phyloP scores from a whole-genome alignment of 352 stramenopile species.

The Phytopythium ostracodes region DNA sequence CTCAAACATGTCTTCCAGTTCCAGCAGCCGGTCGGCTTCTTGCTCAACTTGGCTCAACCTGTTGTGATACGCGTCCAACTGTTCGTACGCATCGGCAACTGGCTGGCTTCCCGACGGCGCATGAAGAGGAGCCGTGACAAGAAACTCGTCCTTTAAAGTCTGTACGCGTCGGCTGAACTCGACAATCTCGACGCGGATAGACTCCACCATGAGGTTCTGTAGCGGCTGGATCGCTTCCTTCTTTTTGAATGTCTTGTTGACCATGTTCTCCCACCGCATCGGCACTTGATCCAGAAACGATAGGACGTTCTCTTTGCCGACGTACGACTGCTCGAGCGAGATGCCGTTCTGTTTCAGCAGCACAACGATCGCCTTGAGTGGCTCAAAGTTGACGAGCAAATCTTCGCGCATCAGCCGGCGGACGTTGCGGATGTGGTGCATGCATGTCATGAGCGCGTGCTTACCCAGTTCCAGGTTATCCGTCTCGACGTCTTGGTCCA shows the following conservation, averaged over 20 bases:
- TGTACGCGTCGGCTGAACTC: conserved; percentile 74
- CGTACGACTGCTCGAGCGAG: conserved; percentile 81
- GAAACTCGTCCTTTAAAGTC: conserved; percentile 65
- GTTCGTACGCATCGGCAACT: conserved; percentile 76
- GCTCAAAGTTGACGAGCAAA: conserved; percentile 64
- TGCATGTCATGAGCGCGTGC: conserved; percentile 77
- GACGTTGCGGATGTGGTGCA: conserved; percentile 89
- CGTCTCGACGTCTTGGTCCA: conserved; percentile 59
- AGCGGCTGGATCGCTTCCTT: conserved; percentile 90
- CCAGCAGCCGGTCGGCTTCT: conserved; percentile 77
- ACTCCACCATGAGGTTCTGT: conserved; percentile 87
- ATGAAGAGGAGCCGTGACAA: conserved; percentile 48
- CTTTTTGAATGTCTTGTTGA: conserved; percentile 92
- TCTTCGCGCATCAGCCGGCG: conserved; percentile 80
- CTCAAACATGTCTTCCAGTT: conserved; percentile 96
- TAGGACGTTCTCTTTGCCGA: conserved; percentile 80
- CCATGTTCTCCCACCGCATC: conserved; percentile 89
- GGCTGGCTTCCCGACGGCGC: conserved; percentile 15
- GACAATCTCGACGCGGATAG: conserved; percentile 60
- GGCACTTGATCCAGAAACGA: conserved; percentile 86
- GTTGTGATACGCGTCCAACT: conserved; percentile 83
- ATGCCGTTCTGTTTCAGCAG: conserved; percentile 88
- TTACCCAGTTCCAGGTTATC: conserved; percentile 41
- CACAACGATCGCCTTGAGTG: conserved; percentile 73
- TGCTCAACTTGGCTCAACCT: conserved; percentile 79